These are phyloP conservation scores for Phytophthora palmivora DNA, from an alignment of 352 stramenopile genomes.

Conservation along the genomic window DNA sequence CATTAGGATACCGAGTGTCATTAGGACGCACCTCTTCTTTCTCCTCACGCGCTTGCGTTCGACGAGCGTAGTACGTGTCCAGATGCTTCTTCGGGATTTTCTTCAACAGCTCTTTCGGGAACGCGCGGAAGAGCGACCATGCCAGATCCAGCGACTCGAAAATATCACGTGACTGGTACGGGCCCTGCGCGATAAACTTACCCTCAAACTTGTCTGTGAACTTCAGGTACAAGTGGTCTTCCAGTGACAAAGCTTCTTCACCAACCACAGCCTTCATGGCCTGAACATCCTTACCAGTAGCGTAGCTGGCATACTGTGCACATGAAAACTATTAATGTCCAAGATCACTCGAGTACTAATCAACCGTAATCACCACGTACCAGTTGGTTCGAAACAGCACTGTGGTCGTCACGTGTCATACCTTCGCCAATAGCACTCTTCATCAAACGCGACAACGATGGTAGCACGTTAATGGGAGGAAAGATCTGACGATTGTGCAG, in stretches of 20 bases:
- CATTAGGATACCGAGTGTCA: not conserved
- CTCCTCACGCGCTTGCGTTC: slow-evolving; percentile 89
- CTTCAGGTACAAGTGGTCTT: slow-evolving; percentile 99
- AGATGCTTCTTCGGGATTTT: slow-evolving; percentile 99
- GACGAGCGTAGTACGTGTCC: slow-evolving; percentile 97
- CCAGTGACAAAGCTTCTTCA: slow-evolving; percentile 98
- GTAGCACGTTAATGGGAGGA: slow-evolving; percentile 99
- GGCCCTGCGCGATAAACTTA: slow-evolving; percentile 98
- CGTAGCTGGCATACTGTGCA: slow-evolving; percentile 84
- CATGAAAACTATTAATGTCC: slow-evolving; percentile 5
- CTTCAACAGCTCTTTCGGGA: slow-evolving; percentile 99
- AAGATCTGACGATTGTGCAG: slow-evolving; percentile 99
- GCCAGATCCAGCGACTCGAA: slow-evolving; percentile 99
- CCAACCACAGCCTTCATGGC: slow-evolving; percentile 99
- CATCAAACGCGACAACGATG: slow-evolving; percentile 99
- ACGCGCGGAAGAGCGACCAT: slow-evolving; percentile 98
- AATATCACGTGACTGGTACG: slow-evolving; percentile 98
- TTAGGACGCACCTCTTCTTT: slow-evolving; percentile 69
- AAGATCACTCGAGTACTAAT: not conserved
- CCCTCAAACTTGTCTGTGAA: slow-evolving; percentile 99
- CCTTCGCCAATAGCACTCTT: slow-evolving; percentile 99
- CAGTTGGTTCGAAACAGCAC: slow-evolving; percentile 98
- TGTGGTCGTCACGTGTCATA: slow-evolving; percentile 99
- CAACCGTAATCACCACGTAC: slow-evolving; percentile 66
- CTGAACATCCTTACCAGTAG: slow-evolving; percentile 97